A percentile compares a stretch with the other conserved stretches of the same genome.
Evolutionary conservation across 768 basidiomycete species (phyloP).

Genomic region (Mrakia gelida): DNA sequence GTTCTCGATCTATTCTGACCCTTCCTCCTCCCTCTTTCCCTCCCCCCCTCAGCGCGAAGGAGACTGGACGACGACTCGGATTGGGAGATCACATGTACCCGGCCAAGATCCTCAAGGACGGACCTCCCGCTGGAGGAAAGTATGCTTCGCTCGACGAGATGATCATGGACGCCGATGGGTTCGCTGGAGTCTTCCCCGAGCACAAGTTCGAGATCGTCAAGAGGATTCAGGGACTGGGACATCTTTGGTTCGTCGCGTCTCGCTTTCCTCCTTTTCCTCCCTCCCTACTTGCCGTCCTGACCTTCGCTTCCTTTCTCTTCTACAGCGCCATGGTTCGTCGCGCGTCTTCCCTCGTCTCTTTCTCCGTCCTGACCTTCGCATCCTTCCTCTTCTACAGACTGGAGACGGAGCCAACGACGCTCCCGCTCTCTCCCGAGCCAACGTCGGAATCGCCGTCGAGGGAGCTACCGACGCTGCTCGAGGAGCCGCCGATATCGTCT

Average conservation of each 20-base stretch:
- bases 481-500: slow-evolving; percentile 95
- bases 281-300: background rate
- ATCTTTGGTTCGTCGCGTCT: slow-evolving; percentile 21
- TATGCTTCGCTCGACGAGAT: slow-evolving; percentile 85
- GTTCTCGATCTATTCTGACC: too few species aligned
- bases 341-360: background rate
- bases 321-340: too few species aligned
- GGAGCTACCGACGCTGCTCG: slow-evolving; percentile 98
- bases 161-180: slow-evolving; percentile 99
- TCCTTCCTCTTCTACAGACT: slow-evolving; percentile 54
- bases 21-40: too few species aligned
- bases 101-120: slow-evolving; percentile 97
- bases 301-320: background rate
- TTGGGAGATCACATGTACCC: slow-evolving; percentile 99
- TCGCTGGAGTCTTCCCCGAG: slow-evolving; percentile 98
- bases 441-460: slow-evolving; percentile 99
- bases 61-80: slow-evolving; percentile 95
- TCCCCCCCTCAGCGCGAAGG: slow-evolving; percentile 60
- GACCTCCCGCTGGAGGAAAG: slow-evolving; percentile 79
- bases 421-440: slow-evolving; percentile 93
- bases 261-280: background rate
- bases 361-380: background rate
- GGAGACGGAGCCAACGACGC: slow-evolving; percentile 99
- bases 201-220: slow-evolving; percentile 99
- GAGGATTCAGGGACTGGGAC: slow-evolving; percentile 82